Evolutionary conservation across 2,329 filamentous ascomycete genomes (phyloP).

Genomic region (Lachnellula arida): DNA sequence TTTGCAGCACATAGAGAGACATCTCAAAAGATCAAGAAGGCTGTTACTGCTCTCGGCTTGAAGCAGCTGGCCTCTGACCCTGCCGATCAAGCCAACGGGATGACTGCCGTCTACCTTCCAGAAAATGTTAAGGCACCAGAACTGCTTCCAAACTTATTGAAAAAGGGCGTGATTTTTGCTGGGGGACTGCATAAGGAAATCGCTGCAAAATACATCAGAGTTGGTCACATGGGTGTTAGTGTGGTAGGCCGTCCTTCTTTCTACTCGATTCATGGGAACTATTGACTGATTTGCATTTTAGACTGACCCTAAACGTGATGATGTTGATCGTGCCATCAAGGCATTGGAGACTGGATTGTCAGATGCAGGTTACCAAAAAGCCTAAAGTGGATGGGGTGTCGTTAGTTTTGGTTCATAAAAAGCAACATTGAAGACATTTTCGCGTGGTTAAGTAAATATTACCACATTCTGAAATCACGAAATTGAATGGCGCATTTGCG

Average conservation of each 20-base stretch:
- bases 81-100: conserved; percentile 90
- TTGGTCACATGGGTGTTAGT: conserved; percentile 97
- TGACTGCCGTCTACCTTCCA: conserved; percentile 96
- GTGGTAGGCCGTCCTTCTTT: conserved; percentile 52
- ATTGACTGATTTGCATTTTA: conserved; percentile 30
- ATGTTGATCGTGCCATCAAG: conserved; percentile 79
- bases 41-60: conserved; percentile 73
- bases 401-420: conserved; percentile 5
- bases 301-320: conserved; percentile 70
- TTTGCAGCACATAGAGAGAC: conserved; percentile 76
- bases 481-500: conserved; percentile 16
- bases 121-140: conserved; percentile 77
- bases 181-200: conserved; percentile 96
- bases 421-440: conserved; percentile 5
- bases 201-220: conserved; percentile 85
- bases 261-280: neutral
- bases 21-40: conserved; percentile 82
- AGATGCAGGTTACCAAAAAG: conserved; percentile 63
- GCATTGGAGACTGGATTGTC: conserved; percentile 69
- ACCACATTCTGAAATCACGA: conserved; percentile 11
- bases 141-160: conserved; percentile 76
- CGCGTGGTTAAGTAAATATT: conserved; percentile 1
- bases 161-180: conserved; percentile 89
- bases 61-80: conserved; percentile 81
- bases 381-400: conserved; percentile 13